phyloP scores from a whole-genome alignment of 345 rosid species.

The Euphorbia pulcherrima region DNA sequence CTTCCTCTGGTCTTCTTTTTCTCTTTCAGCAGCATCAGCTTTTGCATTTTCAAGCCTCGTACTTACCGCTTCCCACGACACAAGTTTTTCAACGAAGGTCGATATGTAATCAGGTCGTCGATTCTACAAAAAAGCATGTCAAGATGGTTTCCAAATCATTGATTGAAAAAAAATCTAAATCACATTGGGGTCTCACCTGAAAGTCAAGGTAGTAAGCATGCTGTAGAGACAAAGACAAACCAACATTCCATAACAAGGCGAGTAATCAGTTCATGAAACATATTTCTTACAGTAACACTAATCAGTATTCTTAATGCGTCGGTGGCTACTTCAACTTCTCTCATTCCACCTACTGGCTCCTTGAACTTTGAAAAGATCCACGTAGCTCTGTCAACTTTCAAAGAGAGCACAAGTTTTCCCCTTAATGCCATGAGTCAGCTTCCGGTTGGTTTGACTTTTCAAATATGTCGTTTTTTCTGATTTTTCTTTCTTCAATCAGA shows the following conservation, averaged over 20 bases:
- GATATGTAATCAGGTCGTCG: conserved; percentile 63
- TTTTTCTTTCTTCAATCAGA: no score
- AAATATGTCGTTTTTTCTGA: no score
- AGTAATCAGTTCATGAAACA: conserved; percentile 9
- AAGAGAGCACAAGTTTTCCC: no score
- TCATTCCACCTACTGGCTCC: no score
- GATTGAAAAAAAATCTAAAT: conserved; percentile 5
- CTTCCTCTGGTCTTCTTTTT: conserved; percentile 46
- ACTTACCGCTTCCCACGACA: conserved; percentile 86
- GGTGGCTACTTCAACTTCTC: no score
- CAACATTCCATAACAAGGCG: conserved; percentile 11
- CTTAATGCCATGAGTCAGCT: no score
- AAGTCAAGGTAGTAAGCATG: conserved; percentile 93
- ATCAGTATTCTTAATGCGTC: no score
- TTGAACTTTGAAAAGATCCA: no score
- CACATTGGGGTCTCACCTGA: conserved; percentile 48
- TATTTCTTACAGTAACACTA: not conserved
- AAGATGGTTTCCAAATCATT: not conserved
- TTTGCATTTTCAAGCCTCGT: conserved; percentile 66
- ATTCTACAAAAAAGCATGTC: conserved; percentile 39
- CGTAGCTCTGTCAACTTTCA: no score
- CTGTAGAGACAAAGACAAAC: conserved; percentile 43
- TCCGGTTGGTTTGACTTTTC: no score
- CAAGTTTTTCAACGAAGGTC: conserved; percentile 69
- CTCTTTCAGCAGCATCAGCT: conserved; percentile 53